A percentile compares a stretch with the other conserved stretches of the same genome.
Conservation (phyloP, 257 asterid species). For the Solanum medicagineum region DNA sequence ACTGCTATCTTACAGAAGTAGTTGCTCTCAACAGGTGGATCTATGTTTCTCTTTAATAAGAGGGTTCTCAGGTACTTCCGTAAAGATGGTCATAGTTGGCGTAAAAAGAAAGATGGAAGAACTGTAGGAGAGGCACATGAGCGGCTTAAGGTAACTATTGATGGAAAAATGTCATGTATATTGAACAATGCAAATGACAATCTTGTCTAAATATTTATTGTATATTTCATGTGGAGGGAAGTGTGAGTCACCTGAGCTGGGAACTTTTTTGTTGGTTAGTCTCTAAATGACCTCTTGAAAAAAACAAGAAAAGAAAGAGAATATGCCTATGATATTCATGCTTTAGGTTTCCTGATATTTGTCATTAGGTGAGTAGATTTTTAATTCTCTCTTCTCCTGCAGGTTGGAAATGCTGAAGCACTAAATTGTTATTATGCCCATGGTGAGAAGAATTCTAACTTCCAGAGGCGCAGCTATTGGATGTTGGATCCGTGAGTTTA, state of each 20-base stretch:
- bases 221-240: background rate
- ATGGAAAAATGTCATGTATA: background rate
- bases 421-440: constrained; percentile 80
- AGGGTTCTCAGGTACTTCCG: constrained; percentile 73
- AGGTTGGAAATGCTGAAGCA: constrained; percentile 77
- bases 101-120: constrained; percentile 76
- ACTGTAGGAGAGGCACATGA: constrained; percentile 95
- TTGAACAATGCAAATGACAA: background rate
- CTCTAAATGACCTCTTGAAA: background rate
- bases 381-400: constrained; percentile 9
- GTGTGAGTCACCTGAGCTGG: background rate
- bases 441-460: constrained; percentile 61
- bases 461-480: constrained; percentile 85
- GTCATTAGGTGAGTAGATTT: constrained; percentile 2
- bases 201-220: background rate
- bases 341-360: background rate
- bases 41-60: constrained; percentile 73
- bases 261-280: background rate
- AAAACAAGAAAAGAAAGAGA: background rate
- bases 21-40: constrained; percentile 50
- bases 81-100: constrained; percentile 95
- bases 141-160: constrained; percentile 66
- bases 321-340: background rate
- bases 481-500: constrained; percentile 66
- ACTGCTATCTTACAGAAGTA: constrained; percentile 1